phyloP scores from a whole-genome alignment of 2,329 filamentous ascomycete genomes.

The Fusarium longipes region DNA sequence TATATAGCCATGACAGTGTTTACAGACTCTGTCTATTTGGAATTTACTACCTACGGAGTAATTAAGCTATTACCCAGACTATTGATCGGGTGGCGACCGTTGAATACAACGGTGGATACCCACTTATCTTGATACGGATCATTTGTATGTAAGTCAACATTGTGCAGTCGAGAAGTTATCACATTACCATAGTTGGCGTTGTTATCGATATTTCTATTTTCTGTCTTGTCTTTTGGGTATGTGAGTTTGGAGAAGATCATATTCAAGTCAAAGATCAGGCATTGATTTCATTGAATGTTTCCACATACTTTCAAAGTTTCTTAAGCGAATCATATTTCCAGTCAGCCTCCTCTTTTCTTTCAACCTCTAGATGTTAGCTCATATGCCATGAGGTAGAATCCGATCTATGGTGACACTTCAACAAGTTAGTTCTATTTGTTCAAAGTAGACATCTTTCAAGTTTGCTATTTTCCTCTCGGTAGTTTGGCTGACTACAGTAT shows the following conservation, averaged over 20 bases:
- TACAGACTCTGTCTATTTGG: background rate
- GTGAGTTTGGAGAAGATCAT: background rate
- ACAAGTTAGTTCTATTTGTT: too few species aligned
- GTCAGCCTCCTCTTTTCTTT: background rate
- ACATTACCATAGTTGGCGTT: background rate
- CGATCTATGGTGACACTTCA: too few species aligned
- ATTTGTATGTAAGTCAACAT: background rate
- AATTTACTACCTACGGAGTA: background rate
- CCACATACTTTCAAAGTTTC: background rate
- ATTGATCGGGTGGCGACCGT: conserved; percentile 4
- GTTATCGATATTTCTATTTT: background rate
- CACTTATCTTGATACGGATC: background rate
- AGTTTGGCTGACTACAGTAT: background rate
- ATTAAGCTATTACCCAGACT: background rate
- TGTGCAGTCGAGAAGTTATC: background rate
- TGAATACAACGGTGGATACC: conserved; percentile 2
- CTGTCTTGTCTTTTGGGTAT: background rate
- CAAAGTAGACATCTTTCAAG: too few species aligned
- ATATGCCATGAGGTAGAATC: too few species aligned
- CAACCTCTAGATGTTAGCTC: too few species aligned
- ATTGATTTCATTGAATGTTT: background rate
- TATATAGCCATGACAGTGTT: background rate
- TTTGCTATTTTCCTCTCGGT: too few species aligned
- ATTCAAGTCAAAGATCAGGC: background rate
- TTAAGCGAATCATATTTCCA: background rate